Base-by-base conservation (phyloP, 768 basidiomycete genomes). In the Boletus patriciae region DNA sequence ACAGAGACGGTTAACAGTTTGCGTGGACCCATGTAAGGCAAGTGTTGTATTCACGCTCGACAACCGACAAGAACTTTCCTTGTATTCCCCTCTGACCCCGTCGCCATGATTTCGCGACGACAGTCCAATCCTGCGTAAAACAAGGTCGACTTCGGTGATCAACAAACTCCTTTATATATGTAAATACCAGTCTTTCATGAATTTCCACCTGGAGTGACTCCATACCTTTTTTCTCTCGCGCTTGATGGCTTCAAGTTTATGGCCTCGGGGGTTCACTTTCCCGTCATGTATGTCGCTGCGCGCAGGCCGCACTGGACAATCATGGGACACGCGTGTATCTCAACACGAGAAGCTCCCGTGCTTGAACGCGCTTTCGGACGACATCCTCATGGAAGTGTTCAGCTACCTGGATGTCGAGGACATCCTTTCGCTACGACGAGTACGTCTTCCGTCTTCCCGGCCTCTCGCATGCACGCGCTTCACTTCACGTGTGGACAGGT, bases 381-480 rank as follows among this genome's bases (percentile, higher is more conserved):
- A 78, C 56, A 63, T 77, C 29, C 65, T 78, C 40, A 66, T 78
- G 51, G 76, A 69, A 25, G 62, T 78, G 13, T 72, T 74, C 55
- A 57, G 45, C n/a, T 66, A 72, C 42, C 58, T 78, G 46, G 70
- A 71, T n/a, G 51, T 78, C 52, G 62, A 71, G 31, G 77, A 78
- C 52, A 69, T 78, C 18, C 48, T 78, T 10, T 61, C 65, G 15
- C 43, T 78, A 56, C 73, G 77, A 52, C 64, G 57, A 54, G 77
- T 78, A 58, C 34, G 74, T 67, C 3, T 43, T 16, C 29, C 46
- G 6, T 40, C 16, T 29, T 53, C 18, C 12, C 18, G 25, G 21
- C 6, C 18, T 33, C 33, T 36, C 1, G 12, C 34, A 21, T 42
- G 21, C 33, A 44, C 25, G 44, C 40, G 51, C 29, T 44, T 63